Conservation (phyloP, 2,329 filamentous ascomycete species). For the Fusarium papillatum region DNA sequence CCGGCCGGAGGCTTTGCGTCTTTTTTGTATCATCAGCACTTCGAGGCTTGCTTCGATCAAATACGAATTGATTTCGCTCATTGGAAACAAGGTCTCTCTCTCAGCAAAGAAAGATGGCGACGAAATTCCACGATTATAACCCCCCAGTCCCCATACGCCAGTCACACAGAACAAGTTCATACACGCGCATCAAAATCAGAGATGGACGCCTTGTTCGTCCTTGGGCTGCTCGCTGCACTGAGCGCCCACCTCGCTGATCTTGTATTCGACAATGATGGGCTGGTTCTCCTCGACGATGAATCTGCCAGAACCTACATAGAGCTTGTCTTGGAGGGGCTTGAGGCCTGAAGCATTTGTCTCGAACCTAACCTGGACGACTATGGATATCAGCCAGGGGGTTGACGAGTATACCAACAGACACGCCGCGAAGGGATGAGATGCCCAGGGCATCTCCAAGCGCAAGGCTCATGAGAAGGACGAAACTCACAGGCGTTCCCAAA, state of each 20-base stretch:
- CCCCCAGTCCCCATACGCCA: neutral
- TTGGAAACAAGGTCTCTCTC: slow-evolving; percentile 13
- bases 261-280: slow-evolving; percentile 55
- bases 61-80: slow-evolving; percentile 39
- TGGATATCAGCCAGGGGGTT: slow-evolving; percentile 8
- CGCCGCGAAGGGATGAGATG: neutral
- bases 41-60: slow-evolving; percentile 29
- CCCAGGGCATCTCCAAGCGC: neutral
- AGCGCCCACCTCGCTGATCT: slow-evolving; percentile 55
- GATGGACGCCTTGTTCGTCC: slow-evolving; percentile 9
- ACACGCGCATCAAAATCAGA: neutral
- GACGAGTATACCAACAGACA: neutral
- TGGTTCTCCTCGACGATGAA: slow-evolving; percentile 53
- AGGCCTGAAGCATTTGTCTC: slow-evolving; percentile 53
- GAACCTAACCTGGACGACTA: slow-evolving; percentile 54
- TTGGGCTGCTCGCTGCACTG: slow-evolving; percentile 31
- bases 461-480: neutral
- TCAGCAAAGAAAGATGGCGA: slow-evolving; percentile 3
- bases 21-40: slow-evolving; percentile 29
- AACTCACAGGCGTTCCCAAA: slow-evolving; percentile 56
- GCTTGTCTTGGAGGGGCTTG: slow-evolving; percentile 51
- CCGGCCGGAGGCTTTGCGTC: slow-evolving; percentile 14
- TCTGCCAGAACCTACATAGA: slow-evolving; percentile 57
- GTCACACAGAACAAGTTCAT: neutral
- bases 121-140: neutral